phyloP scores from a whole-genome alignment of 2,329 filamentous ascomycete species.

The Fusarium clavum region DNA sequence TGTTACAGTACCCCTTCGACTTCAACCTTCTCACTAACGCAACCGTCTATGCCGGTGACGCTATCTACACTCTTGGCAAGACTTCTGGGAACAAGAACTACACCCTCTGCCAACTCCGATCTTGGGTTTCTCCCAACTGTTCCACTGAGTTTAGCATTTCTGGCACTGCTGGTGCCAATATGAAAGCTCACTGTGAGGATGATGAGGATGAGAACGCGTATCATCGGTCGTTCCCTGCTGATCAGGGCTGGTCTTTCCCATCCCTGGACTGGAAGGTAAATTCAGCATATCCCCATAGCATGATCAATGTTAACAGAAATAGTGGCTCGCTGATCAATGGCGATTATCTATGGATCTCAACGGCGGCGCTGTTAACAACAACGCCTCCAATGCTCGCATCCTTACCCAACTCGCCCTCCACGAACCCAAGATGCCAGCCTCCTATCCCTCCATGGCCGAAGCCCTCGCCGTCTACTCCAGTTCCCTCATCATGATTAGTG shows the following conservation, averaged over 20 bases:
- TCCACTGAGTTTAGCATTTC: conserved; percentile 71
- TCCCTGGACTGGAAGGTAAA: conserved; percentile 62
- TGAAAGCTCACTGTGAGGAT: conserved; percentile 73
- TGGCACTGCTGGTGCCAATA: conserved; percentile 66
- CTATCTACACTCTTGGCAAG: conserved; percentile 76
- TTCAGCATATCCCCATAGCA: not conserved
- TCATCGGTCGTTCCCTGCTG: conserved; percentile 52
- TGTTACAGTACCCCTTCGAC: conserved; percentile 62
- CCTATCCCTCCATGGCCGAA: conserved; percentile 77
- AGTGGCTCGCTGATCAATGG: conserved; percentile 66
- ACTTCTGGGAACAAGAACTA: conserved; percentile 59
- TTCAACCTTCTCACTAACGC: conserved; percentile 76
- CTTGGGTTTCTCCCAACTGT: conserved; percentile 72
- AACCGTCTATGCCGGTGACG: conserved; percentile 55
- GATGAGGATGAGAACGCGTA: conserved; percentile 66
- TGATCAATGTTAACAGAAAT: conserved; percentile 6
- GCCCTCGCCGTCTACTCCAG: conserved; percentile 77
- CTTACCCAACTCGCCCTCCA: conserved; percentile 64
- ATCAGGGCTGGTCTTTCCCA: conserved; percentile 50
- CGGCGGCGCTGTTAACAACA: conserved; percentile 64
- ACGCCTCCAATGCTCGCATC: conserved; percentile 69
- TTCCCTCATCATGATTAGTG: conserved; percentile 72
- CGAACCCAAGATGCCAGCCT: conserved; percentile 56
- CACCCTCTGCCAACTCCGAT: conserved; percentile 75
- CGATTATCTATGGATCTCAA: conserved; percentile 65